Evolutionary conservation across 768 basidiomycete species (phyloP).

Genomic region (Panaeolus cyanescens): DNA sequence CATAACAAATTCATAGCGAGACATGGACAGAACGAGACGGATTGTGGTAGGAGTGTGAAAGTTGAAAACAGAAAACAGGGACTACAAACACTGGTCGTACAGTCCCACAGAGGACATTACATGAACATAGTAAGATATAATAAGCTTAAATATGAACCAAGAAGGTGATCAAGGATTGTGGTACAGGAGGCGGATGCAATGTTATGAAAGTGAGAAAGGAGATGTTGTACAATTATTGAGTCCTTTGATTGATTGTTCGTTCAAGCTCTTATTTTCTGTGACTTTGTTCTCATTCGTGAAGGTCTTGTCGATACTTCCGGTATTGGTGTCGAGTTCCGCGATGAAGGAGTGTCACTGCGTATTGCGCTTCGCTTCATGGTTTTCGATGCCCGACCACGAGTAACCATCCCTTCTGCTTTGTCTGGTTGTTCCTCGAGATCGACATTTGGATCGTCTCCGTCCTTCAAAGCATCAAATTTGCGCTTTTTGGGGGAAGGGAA

Average conservation of each 20-base stretch:
- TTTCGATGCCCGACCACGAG: slow-evolving; percentile 35
- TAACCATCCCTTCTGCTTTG: slow-evolving; percentile 34
- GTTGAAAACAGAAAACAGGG: neutral
- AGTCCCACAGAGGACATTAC: neutral
- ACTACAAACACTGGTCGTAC: slow-evolving; percentile 8
- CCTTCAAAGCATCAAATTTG: slow-evolving; percentile 17
- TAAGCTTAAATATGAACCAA: slow-evolving; percentile 1
- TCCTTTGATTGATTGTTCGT: neutral
- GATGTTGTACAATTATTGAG: slow-evolving; percentile 5
- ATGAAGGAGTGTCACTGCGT: slow-evolving; percentile 8
- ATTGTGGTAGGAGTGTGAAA: neutral
- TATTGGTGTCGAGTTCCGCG: slow-evolving; percentile 14
- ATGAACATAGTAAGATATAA: neutral
- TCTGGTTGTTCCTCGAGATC: slow-evolving; percentile 4
- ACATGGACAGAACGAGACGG: neutral
- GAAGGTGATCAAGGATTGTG: neutral
- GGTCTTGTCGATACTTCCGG: slow-evolving; percentile 12
- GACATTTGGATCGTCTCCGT: slow-evolving; percentile 5
- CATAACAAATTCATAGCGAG: slow-evolving; percentile 1
- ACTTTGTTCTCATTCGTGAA: slow-evolving; percentile 14
- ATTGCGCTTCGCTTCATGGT: slow-evolving; percentile 8
- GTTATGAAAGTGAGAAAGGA: neutral
- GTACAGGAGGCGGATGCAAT: slow-evolving; percentile 5
- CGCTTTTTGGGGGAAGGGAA: slow-evolving; percentile 19
- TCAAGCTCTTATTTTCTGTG: slow-evolving; percentile 18